Conservation (phyloP, 495 filamentous ascomycete genomes). For the Tuber aestivum region DNA sequence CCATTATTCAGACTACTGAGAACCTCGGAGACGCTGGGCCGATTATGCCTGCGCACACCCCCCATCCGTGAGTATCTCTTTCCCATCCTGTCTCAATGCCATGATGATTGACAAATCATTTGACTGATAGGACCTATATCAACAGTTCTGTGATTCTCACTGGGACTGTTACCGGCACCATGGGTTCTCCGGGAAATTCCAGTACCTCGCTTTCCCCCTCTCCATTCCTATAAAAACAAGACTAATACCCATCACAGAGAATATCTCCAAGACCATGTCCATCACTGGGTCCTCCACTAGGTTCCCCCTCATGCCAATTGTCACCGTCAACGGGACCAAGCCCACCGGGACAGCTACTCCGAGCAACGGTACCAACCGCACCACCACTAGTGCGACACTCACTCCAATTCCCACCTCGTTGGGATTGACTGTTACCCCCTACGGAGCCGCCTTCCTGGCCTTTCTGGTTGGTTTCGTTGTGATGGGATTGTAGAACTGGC, state of each 20-base stretch:
- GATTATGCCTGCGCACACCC: neutral
- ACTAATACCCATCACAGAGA: neutral
- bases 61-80: neutral
- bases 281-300: neutral
- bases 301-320: neutral
- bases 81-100: neutral
- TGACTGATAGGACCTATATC: neutral
- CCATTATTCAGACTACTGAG: neutral
- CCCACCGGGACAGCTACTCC: neutral
- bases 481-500: neutral
- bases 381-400: neutral
- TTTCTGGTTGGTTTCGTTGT: neutral
- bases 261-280: neutral
- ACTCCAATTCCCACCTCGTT: neutral
- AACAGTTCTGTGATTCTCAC: neutral
- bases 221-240: neutral
- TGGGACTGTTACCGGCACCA: neutral
- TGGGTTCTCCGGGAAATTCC: neutral
- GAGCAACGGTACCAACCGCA: neutral
- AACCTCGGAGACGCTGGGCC: no score
- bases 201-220: neutral
- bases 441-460: neutral
- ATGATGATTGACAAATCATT: neutral
- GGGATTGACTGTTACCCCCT: neutral
- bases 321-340: neutral